Conservation (phyloP, 83 land plant species). For the Picea abies region DNA sequence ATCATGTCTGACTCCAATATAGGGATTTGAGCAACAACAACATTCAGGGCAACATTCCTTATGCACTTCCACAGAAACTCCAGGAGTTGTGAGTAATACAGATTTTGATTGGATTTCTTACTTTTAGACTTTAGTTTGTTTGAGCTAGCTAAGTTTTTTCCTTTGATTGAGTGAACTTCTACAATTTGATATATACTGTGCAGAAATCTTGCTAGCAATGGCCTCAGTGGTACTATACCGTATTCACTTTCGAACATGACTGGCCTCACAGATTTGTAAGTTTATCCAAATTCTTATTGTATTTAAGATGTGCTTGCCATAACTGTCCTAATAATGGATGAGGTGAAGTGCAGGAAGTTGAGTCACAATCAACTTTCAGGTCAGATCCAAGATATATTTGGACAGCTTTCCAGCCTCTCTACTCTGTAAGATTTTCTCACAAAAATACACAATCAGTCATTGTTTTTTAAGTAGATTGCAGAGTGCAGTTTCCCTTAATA, state of each 20-base stretch:
- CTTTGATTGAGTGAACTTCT: too few relatives aligned
- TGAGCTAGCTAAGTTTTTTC: background rate
- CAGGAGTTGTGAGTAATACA: slow-evolving; percentile 20
- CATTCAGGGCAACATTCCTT: slow-evolving; percentile 16
- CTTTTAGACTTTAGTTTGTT: background rate
- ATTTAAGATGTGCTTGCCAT: background rate
- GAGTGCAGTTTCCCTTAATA: background rate
- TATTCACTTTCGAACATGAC: slow-evolving; percentile 19
- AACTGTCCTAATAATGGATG: background rate
- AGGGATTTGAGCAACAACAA: slow-evolving; percentile 78
- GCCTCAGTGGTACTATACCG: slow-evolving; percentile 18
- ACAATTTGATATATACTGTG: too few relatives aligned
- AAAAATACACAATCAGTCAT: background rate
- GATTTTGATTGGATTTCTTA: background rate
- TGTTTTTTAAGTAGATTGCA: background rate
- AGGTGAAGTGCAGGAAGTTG: background rate
- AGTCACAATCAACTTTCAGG: slow-evolving; percentile 12
- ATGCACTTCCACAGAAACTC: slow-evolving; percentile 19
- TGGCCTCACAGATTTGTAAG: slow-evolving; percentile 23
- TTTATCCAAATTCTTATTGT: background rate
- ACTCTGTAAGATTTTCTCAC: slow-evolving; percentile 4
- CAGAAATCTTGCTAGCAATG: slow-evolving; percentile 21
- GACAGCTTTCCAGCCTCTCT: background rate
- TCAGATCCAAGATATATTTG: slow-evolving; percentile 10
- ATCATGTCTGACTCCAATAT: slow-evolving; percentile 11